Base-by-base conservation (phyloP, 495 filamentous ascomycete genomes). In the Annulohypoxylon bovei region DNA sequence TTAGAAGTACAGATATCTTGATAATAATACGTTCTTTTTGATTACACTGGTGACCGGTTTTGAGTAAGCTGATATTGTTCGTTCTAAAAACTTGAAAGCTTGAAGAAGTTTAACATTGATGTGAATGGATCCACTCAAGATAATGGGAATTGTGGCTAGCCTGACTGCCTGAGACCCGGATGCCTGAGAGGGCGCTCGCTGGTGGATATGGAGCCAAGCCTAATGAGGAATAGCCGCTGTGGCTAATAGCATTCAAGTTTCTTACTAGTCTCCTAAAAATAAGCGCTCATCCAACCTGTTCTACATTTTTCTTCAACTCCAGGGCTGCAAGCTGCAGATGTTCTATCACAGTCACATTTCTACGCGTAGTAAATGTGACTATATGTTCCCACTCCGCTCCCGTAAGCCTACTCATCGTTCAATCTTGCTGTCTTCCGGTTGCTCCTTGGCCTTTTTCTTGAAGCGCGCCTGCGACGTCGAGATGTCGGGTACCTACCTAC, bases 321-420 rank as follows among this genome's bases (percentile, higher is more conserved):
- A 5, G 2, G 14, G 28, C 58, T 71, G 63, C 69, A 71, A 53
- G 18, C 57, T 71, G 69, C 63, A 63, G 16, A 12, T 28, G 4
- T 49, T 30, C 37, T 23, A 71, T 71, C 69, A 71, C 69, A 46
- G 52, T 67, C 53, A 63, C 69, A 67, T 67, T 55, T 39, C 25
- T 40, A 62, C 22, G 32, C 35, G 0, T 27, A 55, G 25, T n/a
- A 57, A 40, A 55, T 18, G 16, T 53, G 12, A 20, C 18, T 12
- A 63, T 63, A 25, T 60, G 22, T 32, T 46, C n/a, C n/a, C n/a
- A n/a, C n/a, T n/a, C 33, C 7, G 12, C 47, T 33, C 37, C 47
- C 12, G 35, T 27, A 61, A 50, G 33, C 37, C 53, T 59, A n/a
- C 27, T n/a, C 4, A 59, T 25, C 35, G 14, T n/a, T 56, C 33